Base-by-base conservation (phyloP, 1,139 yeast genomes). In the Scheffersomyces titani region DNA sequence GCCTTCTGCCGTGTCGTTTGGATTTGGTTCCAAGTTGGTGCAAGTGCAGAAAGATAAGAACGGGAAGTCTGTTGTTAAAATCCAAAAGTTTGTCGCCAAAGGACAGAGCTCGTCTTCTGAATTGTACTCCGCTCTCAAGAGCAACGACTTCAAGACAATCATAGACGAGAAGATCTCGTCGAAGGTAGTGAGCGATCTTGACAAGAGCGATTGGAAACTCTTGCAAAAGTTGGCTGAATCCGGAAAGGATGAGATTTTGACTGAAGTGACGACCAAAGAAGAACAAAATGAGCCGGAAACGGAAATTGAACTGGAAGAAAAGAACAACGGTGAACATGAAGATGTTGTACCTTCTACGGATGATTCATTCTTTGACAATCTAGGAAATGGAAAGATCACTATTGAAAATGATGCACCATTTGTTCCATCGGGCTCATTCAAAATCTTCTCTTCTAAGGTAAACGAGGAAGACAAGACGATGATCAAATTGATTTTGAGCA, bases 1-100 rank as follows among this genome's bases (percentile, higher is more conserved):
- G 61, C 92, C 92, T n/a, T 79, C 84, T 3, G 80, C 88, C 52
- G 97, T 89, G 9, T 79, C 87, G 5, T 96, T 96, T 78, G 99
- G 97, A 0, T 94, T 92, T 75, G 99, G 99, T 56, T 97, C 97
- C 50, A 92, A 90, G 73, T 73, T 94, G 52, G 96, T 90, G 6
- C 72, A 81, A 9, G 85, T 91, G 40, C 70, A 73, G 50, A 76
- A 78, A 45, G 73, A 69, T 52, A 72, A 75, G 7, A 74, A 74
- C 36, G 81, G 80, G 49, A 71, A 79, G 44, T 77, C 84, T 13
- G 68, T 76, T 16, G 79, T 92, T 19, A 70, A 73, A 18, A 80
- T 92, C 56, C 70, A 80, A 45, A 85, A 83, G 62, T 80, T 86
- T 57, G 73, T 75, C 19, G 74, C 77, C 19, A 75, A 74, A 54